Evolutionary conservation across 2,329 filamentous ascomycete species (phyloP).

Genomic region (Monosporascus sp.): DNA sequence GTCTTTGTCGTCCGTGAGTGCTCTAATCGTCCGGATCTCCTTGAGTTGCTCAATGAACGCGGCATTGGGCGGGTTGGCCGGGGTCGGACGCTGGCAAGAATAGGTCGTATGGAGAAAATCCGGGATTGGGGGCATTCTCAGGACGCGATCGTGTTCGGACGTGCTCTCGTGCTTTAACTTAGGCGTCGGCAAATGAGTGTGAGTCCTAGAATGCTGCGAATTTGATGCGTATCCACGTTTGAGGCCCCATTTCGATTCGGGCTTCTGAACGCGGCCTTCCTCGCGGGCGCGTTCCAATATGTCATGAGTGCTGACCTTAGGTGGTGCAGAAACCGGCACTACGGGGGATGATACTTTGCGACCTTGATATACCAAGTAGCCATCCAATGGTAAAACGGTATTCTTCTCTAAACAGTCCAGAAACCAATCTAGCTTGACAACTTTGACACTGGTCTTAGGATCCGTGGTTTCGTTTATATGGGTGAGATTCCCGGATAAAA

Average conservation of each 20-base stretch:
- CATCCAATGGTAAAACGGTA: conserved; percentile 39
- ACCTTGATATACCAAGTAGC: conserved; percentile 53
- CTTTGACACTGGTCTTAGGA: conserved; percentile 35
- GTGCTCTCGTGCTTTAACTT: conserved; percentile 64
- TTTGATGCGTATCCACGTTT: conserved; percentile 2
- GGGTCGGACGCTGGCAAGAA: conserved; percentile 76
- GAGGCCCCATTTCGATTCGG: conserved; percentile 7
- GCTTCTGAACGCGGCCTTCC: conserved; percentile 8
- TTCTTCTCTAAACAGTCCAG: conserved; percentile 44
- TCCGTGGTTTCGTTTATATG: neutral
- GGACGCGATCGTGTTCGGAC: conserved; percentile 64
- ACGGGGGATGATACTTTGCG: conserved; percentile 20
- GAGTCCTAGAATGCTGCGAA: conserved; percentile 14
- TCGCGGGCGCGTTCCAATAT: conserved; percentile 28
- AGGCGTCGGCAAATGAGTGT: conserved; percentile 29
- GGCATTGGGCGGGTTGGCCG: conserved; percentile 64
- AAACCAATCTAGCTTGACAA: conserved; percentile 57
- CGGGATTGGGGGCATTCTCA: conserved; percentile 59
- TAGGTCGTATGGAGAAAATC: conserved; percentile 62
- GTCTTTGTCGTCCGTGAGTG: conserved; percentile 68
- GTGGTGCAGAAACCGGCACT: conserved; percentile 6
- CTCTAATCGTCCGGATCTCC: conserved; percentile 66
- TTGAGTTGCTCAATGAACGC: conserved; percentile 69
- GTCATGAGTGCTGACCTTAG: conserved; percentile 12
- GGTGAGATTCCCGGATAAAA: conserved; percentile 7